Conservation (phyloP, 2,329 filamentous ascomycete species). For the Arthrobotrys pseudoclavata region DNA sequence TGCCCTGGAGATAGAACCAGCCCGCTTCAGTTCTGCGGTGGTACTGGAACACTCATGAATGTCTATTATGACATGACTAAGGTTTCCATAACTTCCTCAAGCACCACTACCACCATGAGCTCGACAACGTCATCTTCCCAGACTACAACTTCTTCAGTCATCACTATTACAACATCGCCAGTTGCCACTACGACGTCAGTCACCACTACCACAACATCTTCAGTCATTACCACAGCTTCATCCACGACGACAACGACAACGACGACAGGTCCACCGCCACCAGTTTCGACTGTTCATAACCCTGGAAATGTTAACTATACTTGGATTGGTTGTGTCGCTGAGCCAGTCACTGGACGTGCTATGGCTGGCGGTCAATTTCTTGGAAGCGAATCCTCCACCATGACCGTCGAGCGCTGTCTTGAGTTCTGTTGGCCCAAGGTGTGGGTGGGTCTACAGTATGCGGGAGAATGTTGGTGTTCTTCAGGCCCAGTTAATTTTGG, state of each 20-base stretch:
- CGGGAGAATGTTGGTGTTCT: conserved; percentile 54
- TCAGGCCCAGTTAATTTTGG: conserved; percentile 28
- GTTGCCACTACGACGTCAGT: conserved; percentile 32
- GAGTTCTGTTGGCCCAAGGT: conserved; percentile 34
- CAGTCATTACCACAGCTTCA: not conserved
- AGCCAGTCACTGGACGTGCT: conserved; percentile 44
- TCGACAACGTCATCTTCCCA: conserved; percentile 29
- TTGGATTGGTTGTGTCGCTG: conserved; percentile 61
- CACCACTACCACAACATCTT: conserved; percentile 30
- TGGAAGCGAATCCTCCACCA: conserved; percentile 37
- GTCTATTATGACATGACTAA: conserved; percentile 45
- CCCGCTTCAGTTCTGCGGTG: conserved; percentile 54
- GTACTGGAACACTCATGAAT: conserved; percentile 46
- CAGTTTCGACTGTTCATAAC: conserved; percentile 61
- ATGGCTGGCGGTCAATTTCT: conserved; percentile 43
- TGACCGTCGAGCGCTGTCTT: conserved; percentile 60
- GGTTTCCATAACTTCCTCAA: conserved; percentile 16
- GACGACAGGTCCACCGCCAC: conserved; percentile 53
- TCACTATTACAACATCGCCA: conserved; percentile 31
- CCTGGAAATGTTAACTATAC: conserved; percentile 64
- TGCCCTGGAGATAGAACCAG: conserved; percentile 65
- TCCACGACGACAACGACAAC: conserved; percentile 33
- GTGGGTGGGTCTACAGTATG: conserved; percentile 60
- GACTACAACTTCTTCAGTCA: conserved; percentile 15
- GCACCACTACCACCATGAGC: conserved; percentile 27